These are phyloP conservation scores for Tetragonia tetragonoides DNA, from an alignment of 148 eudicot genomes.

Conservation along the genomic window DNA sequence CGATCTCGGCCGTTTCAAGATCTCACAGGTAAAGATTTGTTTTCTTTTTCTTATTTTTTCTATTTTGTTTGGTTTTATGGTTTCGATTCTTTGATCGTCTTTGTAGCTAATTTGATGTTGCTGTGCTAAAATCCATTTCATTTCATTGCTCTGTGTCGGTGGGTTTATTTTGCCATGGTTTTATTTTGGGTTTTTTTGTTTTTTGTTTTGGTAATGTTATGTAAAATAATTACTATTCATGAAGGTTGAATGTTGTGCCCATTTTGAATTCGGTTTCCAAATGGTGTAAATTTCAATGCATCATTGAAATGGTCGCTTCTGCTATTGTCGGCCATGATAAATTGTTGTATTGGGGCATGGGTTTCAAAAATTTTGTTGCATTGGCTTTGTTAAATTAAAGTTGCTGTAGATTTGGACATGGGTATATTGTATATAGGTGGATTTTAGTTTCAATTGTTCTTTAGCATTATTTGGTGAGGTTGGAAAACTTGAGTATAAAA, in stretches of 20 bases:
- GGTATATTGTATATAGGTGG: background rate
- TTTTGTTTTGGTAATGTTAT: too few relatives aligned
- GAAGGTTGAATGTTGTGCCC: background rate
- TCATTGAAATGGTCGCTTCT: too few relatives aligned
- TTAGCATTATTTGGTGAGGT: too few relatives aligned
- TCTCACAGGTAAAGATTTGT: background rate
- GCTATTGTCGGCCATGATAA: background rate
- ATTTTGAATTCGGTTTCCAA: too few relatives aligned
- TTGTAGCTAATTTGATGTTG: background rate
- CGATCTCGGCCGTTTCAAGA: constrained; percentile 1
- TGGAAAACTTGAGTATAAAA: too few relatives aligned
- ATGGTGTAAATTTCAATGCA: background rate
- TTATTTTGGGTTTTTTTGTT: background rate
- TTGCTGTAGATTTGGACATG: background rate
- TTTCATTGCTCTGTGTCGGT: background rate
- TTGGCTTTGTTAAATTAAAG: too few relatives aligned
- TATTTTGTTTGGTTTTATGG: background rate
- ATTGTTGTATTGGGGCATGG: background rate
- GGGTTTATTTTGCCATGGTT: background rate
- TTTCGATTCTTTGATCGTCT: background rate
- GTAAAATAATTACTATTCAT: too few relatives aligned
- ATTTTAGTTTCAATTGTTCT: too few relatives aligned
- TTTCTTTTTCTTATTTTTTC: background rate
- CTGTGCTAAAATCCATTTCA: background rate
- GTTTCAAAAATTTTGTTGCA: background rate